Conservation (phyloP, 1,139 yeast genomes). For the Debaryomyces sp. region DNA sequence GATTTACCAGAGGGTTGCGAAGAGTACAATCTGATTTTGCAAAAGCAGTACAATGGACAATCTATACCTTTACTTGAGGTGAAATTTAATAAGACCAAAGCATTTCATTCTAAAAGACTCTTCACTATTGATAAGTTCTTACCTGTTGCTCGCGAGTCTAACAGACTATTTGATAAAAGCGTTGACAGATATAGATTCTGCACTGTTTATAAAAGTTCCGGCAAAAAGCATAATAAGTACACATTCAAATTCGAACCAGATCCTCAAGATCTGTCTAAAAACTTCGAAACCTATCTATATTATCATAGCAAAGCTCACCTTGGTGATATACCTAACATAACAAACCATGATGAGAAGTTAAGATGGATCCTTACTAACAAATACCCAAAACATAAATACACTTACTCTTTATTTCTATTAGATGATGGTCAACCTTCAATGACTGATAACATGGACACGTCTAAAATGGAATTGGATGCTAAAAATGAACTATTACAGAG, state of each 20-base stretch:
- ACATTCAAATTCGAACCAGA: neutral
- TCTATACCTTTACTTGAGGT: neutral
- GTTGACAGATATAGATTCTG: neutral
- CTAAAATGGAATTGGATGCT: neutral
- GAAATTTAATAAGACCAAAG: neutral
- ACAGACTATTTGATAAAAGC: neutral
- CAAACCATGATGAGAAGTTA: neutral
- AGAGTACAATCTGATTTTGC: neutral
- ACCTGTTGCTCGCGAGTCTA: neutral
- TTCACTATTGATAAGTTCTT: neutral
- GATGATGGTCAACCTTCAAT: neutral
- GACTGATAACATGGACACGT: neutral
- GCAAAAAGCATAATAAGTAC: neutral
- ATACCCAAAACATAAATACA: neutral
- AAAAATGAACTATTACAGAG: neutral
- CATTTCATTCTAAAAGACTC: neutral
- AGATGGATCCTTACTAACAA: neutral
- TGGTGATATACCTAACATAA: neutral
- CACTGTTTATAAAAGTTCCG: neutral
- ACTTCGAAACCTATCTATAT: neutral
- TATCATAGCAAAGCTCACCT: neutral
- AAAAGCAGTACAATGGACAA: neutral
- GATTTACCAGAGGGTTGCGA: neutral
- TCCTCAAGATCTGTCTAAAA: neutral
- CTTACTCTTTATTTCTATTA: neutral